These are phyloP conservation scores for Vitis amurensis DNA, from an alignment of 164 flowering plant genomes.

Conservation along the genomic window DNA sequence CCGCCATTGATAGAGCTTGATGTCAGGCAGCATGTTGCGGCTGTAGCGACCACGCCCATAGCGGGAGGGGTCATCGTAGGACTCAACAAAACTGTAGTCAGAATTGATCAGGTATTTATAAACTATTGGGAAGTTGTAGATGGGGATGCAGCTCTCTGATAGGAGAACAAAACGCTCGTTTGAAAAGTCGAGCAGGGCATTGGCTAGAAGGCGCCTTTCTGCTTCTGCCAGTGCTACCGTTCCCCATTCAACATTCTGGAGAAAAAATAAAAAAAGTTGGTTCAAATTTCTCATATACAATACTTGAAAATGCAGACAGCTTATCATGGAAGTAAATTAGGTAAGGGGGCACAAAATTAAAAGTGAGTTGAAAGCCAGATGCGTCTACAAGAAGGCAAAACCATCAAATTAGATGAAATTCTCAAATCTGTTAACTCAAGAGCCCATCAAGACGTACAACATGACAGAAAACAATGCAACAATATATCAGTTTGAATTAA, in stretches of 20 bases:
- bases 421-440: no score
- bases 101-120: conserved; percentile 68
- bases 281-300: no score
- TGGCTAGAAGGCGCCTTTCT: conserved; percentile 83
- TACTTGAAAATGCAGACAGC: no score
- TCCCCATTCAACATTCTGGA: conserved; percentile 82
- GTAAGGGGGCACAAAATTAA: no score
- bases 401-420: no score
- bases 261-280: not conserved
- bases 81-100: conserved; percentile 62
- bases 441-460: no score
- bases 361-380: no score
- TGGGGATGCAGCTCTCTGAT: conserved; percentile 89
- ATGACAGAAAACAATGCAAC: no score
- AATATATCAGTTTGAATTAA: no score
- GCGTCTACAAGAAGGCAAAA: no score
- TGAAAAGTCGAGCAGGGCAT: conserved; percentile 85
- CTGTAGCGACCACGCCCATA: conserved; percentile 88
- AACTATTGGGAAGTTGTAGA: conserved; percentile 65
- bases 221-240: conserved; percentile 56
- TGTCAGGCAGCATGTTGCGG: conserved; percentile 70
- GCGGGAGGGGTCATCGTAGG: conserved; percentile 81
- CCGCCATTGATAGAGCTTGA: conserved; percentile 74
- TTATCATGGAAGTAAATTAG: no score
- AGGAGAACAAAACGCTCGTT: conserved; percentile 86